A percentile compares a stretch with the other conserved stretches of the same genome.
These are phyloP conservation scores for Magnaporthiopsis incrustans DNA, from an alignment of 2,329 filamentous ascomycete genomes.

Conservation along the genomic window DNA sequence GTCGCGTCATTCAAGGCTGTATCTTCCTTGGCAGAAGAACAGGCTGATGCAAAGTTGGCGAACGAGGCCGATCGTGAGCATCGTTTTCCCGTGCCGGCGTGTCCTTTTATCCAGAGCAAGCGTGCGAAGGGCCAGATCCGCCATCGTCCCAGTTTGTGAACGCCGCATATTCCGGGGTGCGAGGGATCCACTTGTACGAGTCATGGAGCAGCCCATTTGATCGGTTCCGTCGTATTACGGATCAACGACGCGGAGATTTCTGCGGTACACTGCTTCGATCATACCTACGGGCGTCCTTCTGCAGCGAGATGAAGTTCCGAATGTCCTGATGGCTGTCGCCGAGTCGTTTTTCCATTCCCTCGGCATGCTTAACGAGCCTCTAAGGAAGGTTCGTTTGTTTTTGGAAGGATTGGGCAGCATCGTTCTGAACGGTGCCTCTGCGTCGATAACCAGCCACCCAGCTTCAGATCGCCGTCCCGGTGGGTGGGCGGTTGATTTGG, in stretches of 20 bases:
- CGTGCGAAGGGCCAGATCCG: conserved; percentile 8
- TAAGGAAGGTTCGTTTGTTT: no score
- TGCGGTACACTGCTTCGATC: no score
- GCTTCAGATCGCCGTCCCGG: no score
- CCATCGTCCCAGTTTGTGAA: conserved; percentile 13
- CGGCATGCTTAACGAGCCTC: no score
- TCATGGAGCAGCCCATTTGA: conserved; percentile 13
- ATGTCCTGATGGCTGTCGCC: no score
- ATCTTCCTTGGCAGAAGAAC: conserved; percentile 14
- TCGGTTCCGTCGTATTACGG: conserved; percentile 12
- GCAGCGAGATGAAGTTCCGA: no score
- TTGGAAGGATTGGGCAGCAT: no score
- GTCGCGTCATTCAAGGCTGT: conserved; percentile 12
- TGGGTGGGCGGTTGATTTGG: no score
- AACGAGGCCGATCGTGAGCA: conserved; percentile 15
- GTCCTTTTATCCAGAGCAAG: conserved; percentile 15
- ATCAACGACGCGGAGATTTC: conserved; percentile 9
- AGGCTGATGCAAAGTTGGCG: conserved; percentile 11
- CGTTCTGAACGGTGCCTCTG: no score
- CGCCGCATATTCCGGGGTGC: conserved; percentile 11
- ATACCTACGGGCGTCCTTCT: no score
- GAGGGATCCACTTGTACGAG: conserved; percentile 13
- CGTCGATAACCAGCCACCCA: no score
- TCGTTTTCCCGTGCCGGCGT: conserved; percentile 15
- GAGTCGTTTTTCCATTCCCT: no score